Evolutionary conservation across 78 protist genomes (phyloP).

Genomic region (slime mould (Dictyostelium discoideum)): dicty_2.7 NC_007090.3:5101001-5101500

Average conservation of each 20-base stretch:
- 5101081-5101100: constrained; percentile 3
- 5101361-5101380: constrained; percentile 38
- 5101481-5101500: constrained; percentile 53
- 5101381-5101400: constrained; percentile 54
- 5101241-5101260: neutral
- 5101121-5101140: neutral
- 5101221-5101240: neutral
- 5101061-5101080: constrained; percentile 1
- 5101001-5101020: neutral
- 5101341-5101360: constrained; percentile 3
- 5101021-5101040: neutral
- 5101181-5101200: neutral
- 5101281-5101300: constrained; percentile 2
- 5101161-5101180: neutral
- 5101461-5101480: constrained; percentile 52
- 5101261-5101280: neutral
- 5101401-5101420: constrained; percentile 61
- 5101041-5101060: neutral
- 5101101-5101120: constrained; percentile 17
- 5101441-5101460: constrained; percentile 72
- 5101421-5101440: constrained; percentile 68
- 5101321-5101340: constrained; percentile 47
- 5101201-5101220: too few relatives aligned
- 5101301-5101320: constrained; percentile 58
- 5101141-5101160: neutral